Percentiles rank a stretch among this genome's conserved stretches.
Conservation (phyloP, 2,329 filamentous ascomycete species). For the Colletotrichum destructivum region DNA sequence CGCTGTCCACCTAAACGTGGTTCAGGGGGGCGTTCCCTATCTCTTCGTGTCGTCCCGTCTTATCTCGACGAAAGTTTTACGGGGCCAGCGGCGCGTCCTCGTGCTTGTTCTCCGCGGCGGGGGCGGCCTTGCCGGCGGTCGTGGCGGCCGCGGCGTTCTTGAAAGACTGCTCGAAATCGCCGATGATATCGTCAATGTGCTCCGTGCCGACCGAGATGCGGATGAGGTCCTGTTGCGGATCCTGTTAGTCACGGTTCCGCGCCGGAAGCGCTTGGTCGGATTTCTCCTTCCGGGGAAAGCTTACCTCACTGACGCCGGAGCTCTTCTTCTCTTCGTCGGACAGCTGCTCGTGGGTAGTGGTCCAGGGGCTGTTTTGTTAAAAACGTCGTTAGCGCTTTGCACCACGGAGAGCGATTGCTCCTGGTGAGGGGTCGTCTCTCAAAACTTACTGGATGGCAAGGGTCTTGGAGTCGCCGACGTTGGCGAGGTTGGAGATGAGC, state of each 20-base stretch:
- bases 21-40: not conserved
- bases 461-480: constrained; percentile 96
- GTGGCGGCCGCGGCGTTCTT: constrained; percentile 68
- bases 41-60: not conserved
- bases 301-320: constrained; percentile 85
- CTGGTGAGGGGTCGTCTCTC: too few relatives aligned
- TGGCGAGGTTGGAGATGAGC: constrained; percentile 94
- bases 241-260: not conserved
- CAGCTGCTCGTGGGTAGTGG: constrained; percentile 94
- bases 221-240: constrained; percentile 79
- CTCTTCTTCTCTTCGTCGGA: constrained; percentile 83
- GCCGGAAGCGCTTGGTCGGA: not conserved
- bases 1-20: not conserved
- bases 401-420: not conserved
- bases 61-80: constrained; percentile 43
- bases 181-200: constrained; percentile 97
- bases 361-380: constrained; percentile 75
- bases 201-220: constrained; percentile 96
- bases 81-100: constrained; percentile 54
- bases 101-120: constrained; percentile 50
- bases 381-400: not conserved
- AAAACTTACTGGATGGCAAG: constrained; percentile 81
- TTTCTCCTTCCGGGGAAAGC: constrained; percentile 24
- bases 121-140: constrained; percentile 50
- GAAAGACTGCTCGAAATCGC: constrained; percentile 94